Conservation (phyloP, 2,329 filamentous ascomycete species). For the Penicillium oxalicum region DNA sequence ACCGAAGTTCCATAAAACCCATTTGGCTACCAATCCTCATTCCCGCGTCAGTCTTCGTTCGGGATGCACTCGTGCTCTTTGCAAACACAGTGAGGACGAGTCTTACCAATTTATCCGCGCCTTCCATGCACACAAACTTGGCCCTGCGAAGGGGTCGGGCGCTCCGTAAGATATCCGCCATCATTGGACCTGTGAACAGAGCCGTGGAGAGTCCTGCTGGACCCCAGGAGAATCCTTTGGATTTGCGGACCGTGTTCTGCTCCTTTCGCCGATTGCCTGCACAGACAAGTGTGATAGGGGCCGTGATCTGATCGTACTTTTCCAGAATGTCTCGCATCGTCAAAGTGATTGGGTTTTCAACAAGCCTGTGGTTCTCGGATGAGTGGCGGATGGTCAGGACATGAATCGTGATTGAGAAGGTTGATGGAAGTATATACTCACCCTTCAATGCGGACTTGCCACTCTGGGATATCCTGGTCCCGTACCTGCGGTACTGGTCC, state of each 20-base stretch:
- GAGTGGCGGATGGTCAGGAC: too few species aligned
- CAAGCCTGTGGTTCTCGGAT: slow-evolving; percentile 47
- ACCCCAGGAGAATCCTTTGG: slow-evolving; percentile 93
- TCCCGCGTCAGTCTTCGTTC: too few species aligned
- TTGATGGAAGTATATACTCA: slow-evolving; percentile 13
- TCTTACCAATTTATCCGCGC: slow-evolving; percentile 66
- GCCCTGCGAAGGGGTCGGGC: slow-evolving; percentile 65
- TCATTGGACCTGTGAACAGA: slow-evolving; percentile 75
- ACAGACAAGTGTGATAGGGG: slow-evolving; percentile 82
- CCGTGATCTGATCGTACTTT: slow-evolving; percentile 74
- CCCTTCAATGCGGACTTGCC: slow-evolving; percentile 79
- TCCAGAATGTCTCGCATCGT: slow-evolving; percentile 65
- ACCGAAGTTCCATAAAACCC: slow-evolving; percentile 83
- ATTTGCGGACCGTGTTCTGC: slow-evolving; percentile 84
- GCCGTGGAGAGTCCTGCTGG: slow-evolving; percentile 80
- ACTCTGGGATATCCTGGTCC: slow-evolving; percentile 66
- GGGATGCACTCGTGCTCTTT: too few species aligned
- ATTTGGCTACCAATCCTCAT: slow-evolving; percentile 54
- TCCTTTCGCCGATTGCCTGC: slow-evolving; percentile 89
- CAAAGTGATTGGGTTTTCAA: slow-evolving; percentile 67
- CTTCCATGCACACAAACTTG: slow-evolving; percentile 84
- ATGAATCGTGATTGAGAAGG: too few species aligned
- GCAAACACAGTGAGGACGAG: too few species aligned
- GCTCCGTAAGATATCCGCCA: slow-evolving; percentile 63
- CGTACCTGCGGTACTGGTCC: slow-evolving; percentile 71